phyloP scores from a whole-genome alignment of 2,329 filamentous ascomycete species.

The Fusarium keratoplasticum region DNA sequence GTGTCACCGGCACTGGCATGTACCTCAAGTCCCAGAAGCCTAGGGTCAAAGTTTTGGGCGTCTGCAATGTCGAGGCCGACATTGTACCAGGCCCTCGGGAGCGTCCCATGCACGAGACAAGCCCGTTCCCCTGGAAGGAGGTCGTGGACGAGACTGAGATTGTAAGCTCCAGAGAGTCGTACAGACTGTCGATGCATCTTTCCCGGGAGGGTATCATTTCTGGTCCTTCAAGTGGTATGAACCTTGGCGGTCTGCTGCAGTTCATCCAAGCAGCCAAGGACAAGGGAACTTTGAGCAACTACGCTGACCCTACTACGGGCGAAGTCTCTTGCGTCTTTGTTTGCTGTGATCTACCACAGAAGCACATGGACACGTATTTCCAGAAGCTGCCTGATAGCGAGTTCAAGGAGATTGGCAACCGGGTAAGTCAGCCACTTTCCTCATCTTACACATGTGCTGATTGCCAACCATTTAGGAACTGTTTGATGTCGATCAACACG shows the following conservation, averaged over 20 bases:
- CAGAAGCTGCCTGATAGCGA: background rate
- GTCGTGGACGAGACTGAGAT: background rate
- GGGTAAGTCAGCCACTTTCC: background rate
- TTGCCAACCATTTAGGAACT: background rate
- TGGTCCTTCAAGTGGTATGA: background rate
- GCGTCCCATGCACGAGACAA: slow-evolving; percentile 1
- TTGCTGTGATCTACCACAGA: background rate
- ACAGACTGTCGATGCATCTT: background rate
- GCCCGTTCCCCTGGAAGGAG: background rate
- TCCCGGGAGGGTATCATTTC: background rate
- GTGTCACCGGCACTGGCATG: slow-evolving; percentile 2
- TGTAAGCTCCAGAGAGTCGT: background rate
- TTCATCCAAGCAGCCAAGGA: background rate
- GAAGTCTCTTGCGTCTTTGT: background rate
- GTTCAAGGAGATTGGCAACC: background rate
- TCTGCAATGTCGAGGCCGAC: background rate
- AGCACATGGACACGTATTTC: background rate
- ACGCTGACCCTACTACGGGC: background rate
- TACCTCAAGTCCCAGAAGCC: background rate
- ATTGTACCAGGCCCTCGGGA: background rate
- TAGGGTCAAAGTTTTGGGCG: background rate
- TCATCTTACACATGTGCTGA: background rate
- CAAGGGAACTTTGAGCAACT: background rate
- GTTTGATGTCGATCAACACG: slow-evolving; percentile 1
- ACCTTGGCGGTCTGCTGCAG: background rate